Evolutionary conservation across 164 flowering plant species (phyloP).

Genomic region (Kingdonia uniflora): DNA sequence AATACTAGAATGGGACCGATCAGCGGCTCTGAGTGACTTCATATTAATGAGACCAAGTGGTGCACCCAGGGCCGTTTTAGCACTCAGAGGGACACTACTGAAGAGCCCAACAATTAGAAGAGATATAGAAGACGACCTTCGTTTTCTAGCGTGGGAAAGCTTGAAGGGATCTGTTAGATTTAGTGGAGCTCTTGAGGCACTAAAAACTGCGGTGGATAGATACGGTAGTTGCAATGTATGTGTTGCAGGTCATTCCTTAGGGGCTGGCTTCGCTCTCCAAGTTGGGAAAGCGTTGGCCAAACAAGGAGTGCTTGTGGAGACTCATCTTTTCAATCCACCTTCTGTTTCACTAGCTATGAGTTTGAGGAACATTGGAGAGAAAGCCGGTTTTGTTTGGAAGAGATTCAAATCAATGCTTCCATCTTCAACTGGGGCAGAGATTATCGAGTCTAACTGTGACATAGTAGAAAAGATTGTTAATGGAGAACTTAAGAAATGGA

Average conservation of each 20-base stretch:
- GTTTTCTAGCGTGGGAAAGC: constrained; percentile 92
- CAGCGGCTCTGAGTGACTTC: constrained; percentile 71
- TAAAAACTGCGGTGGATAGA: constrained; percentile 24
- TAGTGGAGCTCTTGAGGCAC: constrained; percentile 45
- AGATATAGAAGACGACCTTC: constrained; percentile 87
- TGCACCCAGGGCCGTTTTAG: constrained; percentile 84
- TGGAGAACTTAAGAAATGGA: constrained; percentile 35
- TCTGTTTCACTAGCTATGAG: constrained; percentile 84
- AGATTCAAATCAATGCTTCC: constrained; percentile 66
- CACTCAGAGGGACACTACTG: constrained; percentile 76
- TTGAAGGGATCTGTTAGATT: constrained; percentile 80
- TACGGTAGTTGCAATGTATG: constrained; percentile 77
- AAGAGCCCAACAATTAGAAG: constrained; percentile 74
- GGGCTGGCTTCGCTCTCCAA: constrained; percentile 96
- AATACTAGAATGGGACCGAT: constrained; percentile 80
- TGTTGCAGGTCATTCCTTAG: constrained; percentile 84
- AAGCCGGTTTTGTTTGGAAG: constrained; percentile 61
- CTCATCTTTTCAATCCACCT: constrained; percentile 95
- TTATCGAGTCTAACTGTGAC: constrained; percentile 1
- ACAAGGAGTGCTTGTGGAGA: constrained; percentile 67
- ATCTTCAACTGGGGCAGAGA: constrained; percentile 22
- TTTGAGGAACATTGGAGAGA: constrained; percentile 62
- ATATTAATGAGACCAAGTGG: constrained; percentile 76
- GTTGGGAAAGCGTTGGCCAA: constrained; percentile 82
- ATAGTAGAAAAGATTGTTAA: constrained; percentile 10